Percentiles rank a stretch among this genome's conserved stretches.
These are phyloP conservation scores for Canavalia ensiformis DNA, from an alignment of 306 rosid species.

Conservation along the genomic window DNA sequence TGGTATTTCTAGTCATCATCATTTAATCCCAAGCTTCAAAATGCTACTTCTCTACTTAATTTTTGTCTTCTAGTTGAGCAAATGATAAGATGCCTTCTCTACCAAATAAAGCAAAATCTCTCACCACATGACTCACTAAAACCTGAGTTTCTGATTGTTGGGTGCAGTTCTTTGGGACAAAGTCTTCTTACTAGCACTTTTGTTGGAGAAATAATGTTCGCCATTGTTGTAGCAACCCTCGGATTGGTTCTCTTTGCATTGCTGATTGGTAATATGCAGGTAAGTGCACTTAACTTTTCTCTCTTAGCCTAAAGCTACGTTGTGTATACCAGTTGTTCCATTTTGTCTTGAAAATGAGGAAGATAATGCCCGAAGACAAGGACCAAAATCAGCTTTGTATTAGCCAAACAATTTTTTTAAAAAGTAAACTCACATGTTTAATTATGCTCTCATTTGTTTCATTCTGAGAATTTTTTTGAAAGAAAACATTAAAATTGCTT, in stretches of 20 bases:
- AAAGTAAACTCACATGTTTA: neutral
- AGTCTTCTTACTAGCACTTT: slow-evolving; percentile 80
- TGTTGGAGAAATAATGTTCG: slow-evolving; percentile 79
- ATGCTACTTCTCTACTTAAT: neutral
- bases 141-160: slow-evolving; percentile 13
- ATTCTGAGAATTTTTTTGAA: neutral
- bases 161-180: slow-evolving; percentile 86
- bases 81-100: neutral
- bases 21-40: slow-evolving; percentile 11
- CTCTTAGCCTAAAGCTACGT: neutral
- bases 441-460: neutral
- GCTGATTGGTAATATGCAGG: slow-evolving; percentile 94
- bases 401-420: too few relatives aligned
- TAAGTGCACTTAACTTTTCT: slow-evolving; percentile 48
- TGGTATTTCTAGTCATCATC: neutral
- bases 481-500: neutral
- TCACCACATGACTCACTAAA: slow-evolving; percentile 15
- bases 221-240: slow-evolving; percentile 73
- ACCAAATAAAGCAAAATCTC: neutral
- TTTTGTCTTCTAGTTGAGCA: neutral
- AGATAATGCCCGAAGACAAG: neutral
- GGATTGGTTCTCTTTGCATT: slow-evolving; percentile 85
- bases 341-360: neutral
- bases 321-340: neutral
- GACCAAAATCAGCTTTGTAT: neutral